Evolutionary conservation across 2,329 filamentous ascomycete genomes (phyloP).

Genomic region (Phyllosticta citriasiana): DNA sequence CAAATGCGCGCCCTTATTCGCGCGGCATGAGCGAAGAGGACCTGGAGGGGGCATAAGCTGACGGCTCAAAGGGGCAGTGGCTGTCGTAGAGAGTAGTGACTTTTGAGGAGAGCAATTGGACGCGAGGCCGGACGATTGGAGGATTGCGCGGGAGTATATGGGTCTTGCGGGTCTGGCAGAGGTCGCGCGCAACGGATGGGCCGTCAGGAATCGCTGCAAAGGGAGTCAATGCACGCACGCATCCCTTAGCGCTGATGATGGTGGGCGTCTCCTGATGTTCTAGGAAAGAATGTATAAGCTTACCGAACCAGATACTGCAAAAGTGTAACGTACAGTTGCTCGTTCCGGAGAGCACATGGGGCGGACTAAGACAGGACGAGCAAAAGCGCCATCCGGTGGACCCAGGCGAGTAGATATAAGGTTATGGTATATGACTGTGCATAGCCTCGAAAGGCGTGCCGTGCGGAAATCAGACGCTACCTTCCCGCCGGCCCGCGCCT

Average conservation of each 20-base stretch:
- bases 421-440: not conserved
- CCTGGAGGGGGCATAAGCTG: conserved; percentile 4
- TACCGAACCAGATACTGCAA: not conserved
- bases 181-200: conserved; percentile 1
- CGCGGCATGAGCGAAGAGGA: not conserved
- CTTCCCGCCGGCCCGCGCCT: not conserved
- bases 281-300: conserved; percentile 9
- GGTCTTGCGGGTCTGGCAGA: not conserved
- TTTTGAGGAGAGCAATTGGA: not conserved
- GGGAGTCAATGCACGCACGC: conserved; percentile 9
- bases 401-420: not conserved
- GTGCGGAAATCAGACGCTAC: not conserved
- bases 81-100: not conserved
- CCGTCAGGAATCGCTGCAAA: conserved; percentile 9
- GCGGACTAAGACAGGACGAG: not conserved
- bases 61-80: not conserved
- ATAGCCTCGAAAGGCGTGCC: not conserved
- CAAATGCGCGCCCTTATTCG: conserved; percentile 8
- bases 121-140: not conserved
- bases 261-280: not conserved
- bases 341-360: not conserved
- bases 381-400: not conserved
- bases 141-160: conserved; percentile 1
- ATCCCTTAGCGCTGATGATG: conserved; percentile 8
- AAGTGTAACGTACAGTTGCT: not conserved